Evolutionary conservation across 2,329 filamentous ascomycete species (phyloP).

Genomic region (Alternaria incomplexa): DNA sequence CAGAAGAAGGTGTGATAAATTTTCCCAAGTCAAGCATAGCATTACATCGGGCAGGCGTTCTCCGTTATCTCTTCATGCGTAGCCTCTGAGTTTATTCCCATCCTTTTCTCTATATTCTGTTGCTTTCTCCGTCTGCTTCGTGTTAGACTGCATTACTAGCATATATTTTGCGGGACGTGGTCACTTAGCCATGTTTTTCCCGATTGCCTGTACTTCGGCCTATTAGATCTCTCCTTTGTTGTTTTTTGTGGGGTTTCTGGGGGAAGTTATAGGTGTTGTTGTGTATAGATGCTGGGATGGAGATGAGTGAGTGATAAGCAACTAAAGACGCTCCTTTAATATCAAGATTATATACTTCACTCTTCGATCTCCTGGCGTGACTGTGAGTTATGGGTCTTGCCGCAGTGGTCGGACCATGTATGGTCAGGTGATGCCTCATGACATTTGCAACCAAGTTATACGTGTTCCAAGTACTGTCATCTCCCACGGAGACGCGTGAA

Average conservation of each 20-base stretch:
- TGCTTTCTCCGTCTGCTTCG: constrained; percentile 32
- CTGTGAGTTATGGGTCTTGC: background rate
- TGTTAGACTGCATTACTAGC: background rate
- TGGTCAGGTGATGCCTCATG: background rate
- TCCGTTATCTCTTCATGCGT: background rate
- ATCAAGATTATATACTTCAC: background rate
- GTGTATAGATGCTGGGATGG: background rate
- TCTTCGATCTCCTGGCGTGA: background rate
- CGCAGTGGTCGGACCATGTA: background rate
- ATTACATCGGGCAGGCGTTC: constrained; percentile 2
- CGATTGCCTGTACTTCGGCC: background rate
- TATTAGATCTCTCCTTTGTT: background rate
- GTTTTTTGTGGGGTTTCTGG: background rate
- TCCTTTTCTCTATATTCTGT: background rate
- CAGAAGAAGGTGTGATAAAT: background rate
- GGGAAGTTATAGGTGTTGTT: background rate
- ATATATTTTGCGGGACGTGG: background rate
- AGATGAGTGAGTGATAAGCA: background rate
- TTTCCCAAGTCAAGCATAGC: constrained; percentile 5
- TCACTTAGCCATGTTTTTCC: background rate
- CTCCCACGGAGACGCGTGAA: background rate
- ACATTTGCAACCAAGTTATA: background rate
- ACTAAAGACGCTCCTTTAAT: background rate
- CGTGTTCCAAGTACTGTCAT: background rate
- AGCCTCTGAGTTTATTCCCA: background rate